These are phyloP conservation scores for Agapanthus africanus DNA, from an alignment of 106 monocot genomes.

Conservation along the genomic window DNA sequence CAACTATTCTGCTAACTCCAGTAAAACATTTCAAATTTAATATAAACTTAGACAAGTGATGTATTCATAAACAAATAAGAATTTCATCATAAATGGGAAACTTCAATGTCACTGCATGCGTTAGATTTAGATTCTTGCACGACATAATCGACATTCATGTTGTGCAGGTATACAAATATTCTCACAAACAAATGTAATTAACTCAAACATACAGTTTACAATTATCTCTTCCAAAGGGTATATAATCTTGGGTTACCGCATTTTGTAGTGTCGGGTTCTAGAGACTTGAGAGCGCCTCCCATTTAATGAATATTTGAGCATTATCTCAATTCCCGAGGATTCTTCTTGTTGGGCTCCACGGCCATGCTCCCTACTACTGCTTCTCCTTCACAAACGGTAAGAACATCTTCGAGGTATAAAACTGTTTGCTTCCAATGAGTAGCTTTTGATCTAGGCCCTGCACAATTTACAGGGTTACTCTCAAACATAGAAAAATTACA, in stretches of 20 bases:
- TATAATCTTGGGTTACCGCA: constrained; percentile 45
- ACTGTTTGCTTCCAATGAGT: constrained; percentile 99
- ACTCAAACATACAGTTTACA: not conserved
- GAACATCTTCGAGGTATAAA: constrained; percentile 78
- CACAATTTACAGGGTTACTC: not conserved
- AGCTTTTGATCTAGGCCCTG: constrained; percentile 78
- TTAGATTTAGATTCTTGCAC: not conserved
- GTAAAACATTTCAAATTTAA: not conserved
- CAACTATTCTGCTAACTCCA: not conserved
- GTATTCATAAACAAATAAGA: not conserved
- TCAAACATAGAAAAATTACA: no score
- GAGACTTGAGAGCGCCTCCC: constrained; percentile 60
- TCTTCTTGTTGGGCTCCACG: constrained; percentile 82
- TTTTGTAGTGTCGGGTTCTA: constrained; percentile 67
- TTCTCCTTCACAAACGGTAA: constrained; percentile 82
- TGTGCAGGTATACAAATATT: not conserved
- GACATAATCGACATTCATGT: not conserved
- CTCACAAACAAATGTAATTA: not conserved
- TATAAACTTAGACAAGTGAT: not conserved
- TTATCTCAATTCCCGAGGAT: constrained; percentile 87
- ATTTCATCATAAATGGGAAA: not conserved
- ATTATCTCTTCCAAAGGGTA: not conserved
- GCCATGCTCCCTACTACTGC: constrained; percentile 66
- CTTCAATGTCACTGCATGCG: not conserved
- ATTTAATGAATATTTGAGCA: constrained; percentile 59